A percentile compares a stretch with the other conserved stretches of the same genome.
Conservation (phyloP, 2,329 filamentous ascomycete species). For the Leptographium flavum region DNA sequence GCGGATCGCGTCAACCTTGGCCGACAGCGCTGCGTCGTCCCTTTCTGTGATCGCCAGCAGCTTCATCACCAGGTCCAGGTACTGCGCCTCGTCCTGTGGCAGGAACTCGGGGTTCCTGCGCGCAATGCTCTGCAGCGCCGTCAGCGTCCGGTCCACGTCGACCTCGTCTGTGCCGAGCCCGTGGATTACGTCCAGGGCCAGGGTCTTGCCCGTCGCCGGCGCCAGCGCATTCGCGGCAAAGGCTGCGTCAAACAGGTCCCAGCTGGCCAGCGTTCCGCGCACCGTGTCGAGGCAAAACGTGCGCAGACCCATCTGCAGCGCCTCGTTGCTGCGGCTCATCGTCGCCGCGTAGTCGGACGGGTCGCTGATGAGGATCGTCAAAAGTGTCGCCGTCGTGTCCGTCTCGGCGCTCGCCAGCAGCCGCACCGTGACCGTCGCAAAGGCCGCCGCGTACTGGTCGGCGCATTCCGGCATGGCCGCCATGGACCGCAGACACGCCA, state of each 20-base stretch:
- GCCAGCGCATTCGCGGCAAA: conserved; percentile 28
- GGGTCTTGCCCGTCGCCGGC: conserved; percentile 16
- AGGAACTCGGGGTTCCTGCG: conserved; percentile 30
- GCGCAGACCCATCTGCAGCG: conserved; percentile 34
- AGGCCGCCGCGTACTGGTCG: conserved; percentile 17
- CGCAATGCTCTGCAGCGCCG: conserved; percentile 32
- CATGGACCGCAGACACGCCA: conserved; percentile 48
- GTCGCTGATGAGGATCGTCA: conserved; percentile 33
- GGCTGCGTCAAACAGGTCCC: conserved; percentile 34
- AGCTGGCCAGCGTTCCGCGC: conserved; percentile 18
- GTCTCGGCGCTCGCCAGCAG: conserved; percentile 22
- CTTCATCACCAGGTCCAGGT: conserved; percentile 35
- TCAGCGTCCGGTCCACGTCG: conserved; percentile 20
- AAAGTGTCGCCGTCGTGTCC: conserved; percentile 17
- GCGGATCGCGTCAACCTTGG: conserved; percentile 27
- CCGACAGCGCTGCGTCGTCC: conserved; percentile 22
- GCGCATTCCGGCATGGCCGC: conserved; percentile 26
- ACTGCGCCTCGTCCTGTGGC: conserved; percentile 26
- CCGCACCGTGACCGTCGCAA: conserved; percentile 22
- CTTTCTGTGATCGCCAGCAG: conserved; percentile 41
- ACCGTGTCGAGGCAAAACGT: conserved; percentile 25
- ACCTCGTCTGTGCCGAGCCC: conserved; percentile 10
- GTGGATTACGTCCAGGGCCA: conserved; percentile 17
- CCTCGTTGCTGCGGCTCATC: conserved; percentile 22
- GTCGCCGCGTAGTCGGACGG: conserved; percentile 18